Base-by-base conservation (phyloP, 163 green algal species). In the Scenedesmus sp. region DNA sequence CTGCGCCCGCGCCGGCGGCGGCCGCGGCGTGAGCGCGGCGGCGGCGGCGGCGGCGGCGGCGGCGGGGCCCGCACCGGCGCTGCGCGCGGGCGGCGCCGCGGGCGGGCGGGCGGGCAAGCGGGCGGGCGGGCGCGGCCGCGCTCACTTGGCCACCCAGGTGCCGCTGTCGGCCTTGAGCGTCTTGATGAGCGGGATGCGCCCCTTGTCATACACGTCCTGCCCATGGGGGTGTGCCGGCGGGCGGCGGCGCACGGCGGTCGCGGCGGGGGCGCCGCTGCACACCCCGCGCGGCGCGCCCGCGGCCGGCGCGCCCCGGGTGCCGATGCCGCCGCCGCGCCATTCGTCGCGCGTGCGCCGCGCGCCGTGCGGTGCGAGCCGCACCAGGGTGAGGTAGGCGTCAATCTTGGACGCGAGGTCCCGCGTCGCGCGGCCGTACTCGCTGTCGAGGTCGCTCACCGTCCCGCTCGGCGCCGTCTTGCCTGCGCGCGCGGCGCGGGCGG, bases 91-190 rank as follows among this genome's bases (percentile, higher is more conserved):
- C n/a, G n/a, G n/a, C n/a, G n/a, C n/a, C n/a, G n/a, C n/a, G n/a
- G n/a, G n/a, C n/a, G n/a, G n/a, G n/a, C n/a, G n/a, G n/a, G n/a
- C n/a, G n/a, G n/a, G n/a, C n/a, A n/a, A n/a, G n/a, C n/a, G n/a
- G n/a, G n/a, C n/a, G n/a, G n/a, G n/a, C n/a, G n/a, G n/a, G n/a
- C n/a, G n/a, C n/a, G n/a, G n/a, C n/a, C n/a, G n/a, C n/a, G n/a
- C n/a, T n/a, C n/a, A n/a, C n/a, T 88, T 88, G 81, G 51, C 82
- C 39, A 89, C 86, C 75, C 86, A 91, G 33, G 78, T 60, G 3
- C 47, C 45, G 33, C 65, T 70, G 14, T 89, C 86, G 0, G 26
- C 45, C 48, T 87, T 87, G 34, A 91, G 42, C 3, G 22, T 60
- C 81, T 91, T 91, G 60, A 91, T 87, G 34, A 91, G 75, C 14